Evolutionary conservation across 345 rosid species (phyloP), one percentile per base, ranked within the genome.

Genomic region (Syzygium jambos): DNA sequence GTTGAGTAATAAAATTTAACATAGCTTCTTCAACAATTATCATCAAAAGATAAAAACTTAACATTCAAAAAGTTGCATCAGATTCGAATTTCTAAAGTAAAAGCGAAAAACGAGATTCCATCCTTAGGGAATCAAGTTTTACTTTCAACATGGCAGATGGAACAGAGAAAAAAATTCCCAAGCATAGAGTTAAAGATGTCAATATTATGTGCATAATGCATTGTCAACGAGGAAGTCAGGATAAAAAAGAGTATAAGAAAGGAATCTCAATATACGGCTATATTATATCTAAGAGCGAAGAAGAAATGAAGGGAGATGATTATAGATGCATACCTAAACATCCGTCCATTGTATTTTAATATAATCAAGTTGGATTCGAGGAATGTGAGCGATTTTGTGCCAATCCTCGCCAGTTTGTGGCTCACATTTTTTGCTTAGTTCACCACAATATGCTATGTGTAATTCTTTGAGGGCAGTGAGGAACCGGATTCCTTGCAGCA

Each of bases 401-500:
- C 80, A 68, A 34, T 68, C 80, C 80, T 68, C 4, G 1, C 80
- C 80, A 8, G 13, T 4, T 17, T 0, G 13, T 2, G 3, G 43
- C 0, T 68, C 25, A 34, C 80, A 34, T 34, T 25, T 68, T 68
- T 34, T 17, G 80, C 80, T 34, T 46, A 68, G 13, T 0, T 68
- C 46, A 34, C 46, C 80, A 19, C 80, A 34, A 19, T 34, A 1
- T 8, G 4, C 0, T 9, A 68, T 34, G 4, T 10, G 11, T 9
- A 68, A 34, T 34, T 68, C 25, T 68, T 68, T 34, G 23, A 68
- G 80, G 6, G 46, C 25, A 34, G 80, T 34, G 80, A 68, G 13
- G 3, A 25, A 68, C 1, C 9, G 46, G 7, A 68, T 17, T 34
- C 46, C 46, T 34, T 17, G 7, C 0, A 25, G 46, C 13, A 68